A percentile compares a stretch with the other conserved stretches of the same genome.
These are phyloP conservation scores for Malbranchea cinnamomea DNA, from an alignment of 2,329 filamentous ascomycete species.

Conservation along the genomic window DNA sequence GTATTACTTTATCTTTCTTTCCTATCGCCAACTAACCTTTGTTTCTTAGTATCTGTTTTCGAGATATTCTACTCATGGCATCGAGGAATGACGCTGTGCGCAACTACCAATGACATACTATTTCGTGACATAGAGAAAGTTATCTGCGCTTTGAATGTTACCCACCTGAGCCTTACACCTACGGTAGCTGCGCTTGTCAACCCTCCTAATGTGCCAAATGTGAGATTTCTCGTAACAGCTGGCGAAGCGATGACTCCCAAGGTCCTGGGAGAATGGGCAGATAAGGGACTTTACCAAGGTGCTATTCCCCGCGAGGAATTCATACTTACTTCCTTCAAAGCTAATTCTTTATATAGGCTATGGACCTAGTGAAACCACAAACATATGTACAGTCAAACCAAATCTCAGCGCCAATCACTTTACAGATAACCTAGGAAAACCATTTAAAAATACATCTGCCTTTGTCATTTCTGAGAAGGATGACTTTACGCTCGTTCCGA, in stretches of 20 bases:
- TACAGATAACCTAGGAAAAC: conserved; percentile 61
- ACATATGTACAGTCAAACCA: conserved; percentile 63
- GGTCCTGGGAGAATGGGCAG: conserved; percentile 55
- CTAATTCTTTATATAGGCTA: conserved; percentile 38
- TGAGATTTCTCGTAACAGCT: conserved; percentile 64
- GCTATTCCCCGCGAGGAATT: conserved; percentile 4
- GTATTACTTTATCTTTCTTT: conserved; percentile 5
- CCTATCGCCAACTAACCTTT: conserved; percentile 8
- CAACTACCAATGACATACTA: conserved; percentile 56
- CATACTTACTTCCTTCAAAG: background rate
- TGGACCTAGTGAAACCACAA: conserved; percentile 73
- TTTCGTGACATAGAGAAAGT: conserved; percentile 56
- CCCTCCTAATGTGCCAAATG: conserved; percentile 51
- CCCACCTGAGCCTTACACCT: conserved; percentile 73
- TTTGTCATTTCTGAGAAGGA: conserved; percentile 41
- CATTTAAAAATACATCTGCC: conserved; percentile 60
- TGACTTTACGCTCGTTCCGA: conserved; percentile 42
- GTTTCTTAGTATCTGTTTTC: conserved; percentile 56
- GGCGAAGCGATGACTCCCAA: conserved; percentile 65
- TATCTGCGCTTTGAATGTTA: conserved; percentile 50
- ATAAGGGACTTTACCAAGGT: conserved; percentile 55
- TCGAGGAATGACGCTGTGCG: conserved; percentile 62
- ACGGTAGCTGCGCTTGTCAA: conserved; percentile 66
- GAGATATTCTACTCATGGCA: conserved; percentile 81
- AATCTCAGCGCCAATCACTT: conserved; percentile 42